Percentiles rank a stretch among this genome's conserved stretches.
Evolutionary conservation across 2,329 filamentous ascomycete species (phyloP).

Genomic region (Xylariaceae sp.): DNA sequence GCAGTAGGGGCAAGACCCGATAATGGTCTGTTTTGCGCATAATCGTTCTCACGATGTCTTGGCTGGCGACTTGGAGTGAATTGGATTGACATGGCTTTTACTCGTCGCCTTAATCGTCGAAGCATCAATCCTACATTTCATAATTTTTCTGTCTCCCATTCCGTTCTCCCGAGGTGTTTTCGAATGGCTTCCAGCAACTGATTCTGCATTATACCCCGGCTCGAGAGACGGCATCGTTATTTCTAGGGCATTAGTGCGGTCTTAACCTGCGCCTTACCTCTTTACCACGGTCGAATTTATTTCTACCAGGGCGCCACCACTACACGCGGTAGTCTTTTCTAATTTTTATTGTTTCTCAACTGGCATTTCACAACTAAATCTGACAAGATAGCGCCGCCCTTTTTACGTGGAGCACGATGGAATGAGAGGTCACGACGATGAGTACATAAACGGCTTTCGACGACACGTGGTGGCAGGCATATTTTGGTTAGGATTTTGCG

Average conservation of each 20-base stretch:
- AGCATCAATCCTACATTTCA: conserved; percentile 3
- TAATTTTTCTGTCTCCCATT: conserved; percentile 14
- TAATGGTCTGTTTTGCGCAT: conserved; percentile 1
- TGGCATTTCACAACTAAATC: conserved; percentile 18
- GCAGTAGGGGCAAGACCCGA: conserved; percentile 11
- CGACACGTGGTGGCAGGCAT: conserved; percentile 11
- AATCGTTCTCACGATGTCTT: not conserved
- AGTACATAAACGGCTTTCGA: conserved; percentile 20
- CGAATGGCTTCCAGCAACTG: conserved; percentile 27
- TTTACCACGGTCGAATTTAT: too few species aligned
- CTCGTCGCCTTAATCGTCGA: conserved; percentile 5
- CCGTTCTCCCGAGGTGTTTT: conserved; percentile 22
- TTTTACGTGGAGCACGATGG: conserved; percentile 20
- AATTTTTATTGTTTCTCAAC: conserved; percentile 18
- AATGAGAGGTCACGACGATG: conserved; percentile 25
- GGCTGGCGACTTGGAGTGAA: not conserved
- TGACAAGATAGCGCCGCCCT: conserved; percentile 11
- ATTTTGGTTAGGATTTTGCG: conserved; percentile 14
- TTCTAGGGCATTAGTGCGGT: conserved; percentile 31
- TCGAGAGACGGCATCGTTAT: conserved; percentile 30
- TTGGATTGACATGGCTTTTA: conserved; percentile 10
- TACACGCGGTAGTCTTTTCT: conserved; percentile 14
- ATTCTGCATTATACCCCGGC: conserved; percentile 39
- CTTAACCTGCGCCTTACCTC: conserved; percentile 20
- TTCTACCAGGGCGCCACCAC: too few species aligned